Evolutionary conservation across 2,329 filamentous ascomycete genomes (phyloP), one percentile per base, ranked within the genome.

Genomic region (Paraphaeosphaeria minitans): DNA sequence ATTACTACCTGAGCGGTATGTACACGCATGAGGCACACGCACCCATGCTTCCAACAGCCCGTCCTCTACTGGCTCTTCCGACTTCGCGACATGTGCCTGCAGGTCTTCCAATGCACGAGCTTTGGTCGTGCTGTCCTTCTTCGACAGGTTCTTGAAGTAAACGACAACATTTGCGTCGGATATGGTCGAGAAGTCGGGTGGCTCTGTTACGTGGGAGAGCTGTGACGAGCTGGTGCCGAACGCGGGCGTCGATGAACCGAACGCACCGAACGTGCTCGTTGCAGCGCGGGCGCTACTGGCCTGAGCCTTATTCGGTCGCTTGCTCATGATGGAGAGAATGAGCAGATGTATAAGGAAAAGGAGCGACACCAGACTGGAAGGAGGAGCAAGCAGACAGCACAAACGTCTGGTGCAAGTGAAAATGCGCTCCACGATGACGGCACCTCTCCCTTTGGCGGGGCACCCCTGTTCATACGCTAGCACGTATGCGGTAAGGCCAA

Each of bases 51-150:
- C 90, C 56, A 98, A 78, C n/a, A 98, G 79, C 12, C 88, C 83
- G 66, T 97, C 91, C 70, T 97, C 93, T 19, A 90, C 80, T 33
- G 87, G 89, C 27, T 84, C 86, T 66, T 83, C 73, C 74, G 83
- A 43, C 77, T 83, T 75, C 81, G 84, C 82, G 41, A 91, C 81
- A 71, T 90, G 85, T 35, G 84, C 75, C 49, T 92, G 83, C 21
- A 99, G 79, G 53, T 98, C 94, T 68, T 98, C 93, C 29, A 99
- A 81, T 0, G 92, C 94, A 75, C 94, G 97, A 8, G 89, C 84
- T 75, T 97, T 96, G 39, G 95, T 99, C 12, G 88, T 96, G 70
- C 89, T 89, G 79, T 97, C 94, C 78, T 95, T 96, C 80, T 98
- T 99, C 52, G 89, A 84, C 3, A 97, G 79, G 67, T 96, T 97